These are phyloP conservation scores for Brassica incana DNA, from an alignment of 345 rosid species.

Conservation along the genomic window DNA sequence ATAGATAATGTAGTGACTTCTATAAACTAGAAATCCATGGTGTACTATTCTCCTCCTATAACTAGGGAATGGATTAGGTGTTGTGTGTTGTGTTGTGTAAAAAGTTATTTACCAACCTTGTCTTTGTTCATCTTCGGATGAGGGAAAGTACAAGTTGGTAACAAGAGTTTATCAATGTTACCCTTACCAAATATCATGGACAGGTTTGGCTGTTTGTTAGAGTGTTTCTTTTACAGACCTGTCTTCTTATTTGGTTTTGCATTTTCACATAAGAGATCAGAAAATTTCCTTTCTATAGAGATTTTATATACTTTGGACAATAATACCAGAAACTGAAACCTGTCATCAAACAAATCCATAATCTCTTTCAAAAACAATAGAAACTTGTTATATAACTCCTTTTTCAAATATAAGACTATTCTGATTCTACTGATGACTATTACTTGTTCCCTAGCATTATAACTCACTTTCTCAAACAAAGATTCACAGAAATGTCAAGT, in stretches of 20 bases:
- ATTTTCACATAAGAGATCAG: neutral
- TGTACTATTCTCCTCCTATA: neutral
- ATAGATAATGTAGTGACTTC: neutral
- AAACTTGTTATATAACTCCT: neutral
- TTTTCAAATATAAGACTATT: neutral
- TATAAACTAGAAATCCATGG: no score
- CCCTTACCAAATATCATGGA: neutral
- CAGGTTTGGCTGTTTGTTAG: constrained; percentile 16
- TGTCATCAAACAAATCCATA: neutral
- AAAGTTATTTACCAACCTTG: constrained; percentile 7
- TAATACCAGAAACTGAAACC: neutral
- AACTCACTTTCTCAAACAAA: neutral
- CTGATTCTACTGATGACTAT: neutral
- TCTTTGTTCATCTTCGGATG: neutral
- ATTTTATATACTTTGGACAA: neutral
- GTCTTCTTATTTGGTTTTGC: neutral
- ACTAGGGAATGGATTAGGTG: neutral
- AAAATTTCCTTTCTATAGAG: neutral
- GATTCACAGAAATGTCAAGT: neutral
- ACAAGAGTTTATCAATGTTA: constrained; percentile 6
- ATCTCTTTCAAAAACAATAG: neutral
- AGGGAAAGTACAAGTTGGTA: neutral
- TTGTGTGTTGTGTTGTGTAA: neutral
- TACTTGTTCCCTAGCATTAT: neutral
- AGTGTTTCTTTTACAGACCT: constrained; percentile 6